Evolutionary conservation across 495 filamentous ascomycete species (phyloP).

Genomic region (Xanthoparmelia taractica): DNA sequence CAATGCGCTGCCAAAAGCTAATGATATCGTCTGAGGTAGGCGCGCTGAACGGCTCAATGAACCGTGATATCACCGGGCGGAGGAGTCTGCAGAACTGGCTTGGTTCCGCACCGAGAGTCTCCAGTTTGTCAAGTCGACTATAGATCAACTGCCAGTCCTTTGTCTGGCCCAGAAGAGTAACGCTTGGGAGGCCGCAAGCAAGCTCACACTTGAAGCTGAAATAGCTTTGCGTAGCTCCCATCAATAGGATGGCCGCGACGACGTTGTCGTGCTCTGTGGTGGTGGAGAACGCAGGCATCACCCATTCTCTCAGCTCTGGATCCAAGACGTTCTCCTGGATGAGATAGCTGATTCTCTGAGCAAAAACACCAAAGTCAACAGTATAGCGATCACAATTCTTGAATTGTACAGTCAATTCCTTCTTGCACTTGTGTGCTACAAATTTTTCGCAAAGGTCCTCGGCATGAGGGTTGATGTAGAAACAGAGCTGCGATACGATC

Average conservation of each 20-base stretch:
- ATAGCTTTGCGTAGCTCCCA: constrained; percentile 37
- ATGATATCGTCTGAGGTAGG: constrained; percentile 21
- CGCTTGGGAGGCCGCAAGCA: constrained; percentile 41
- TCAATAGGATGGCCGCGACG: constrained; percentile 36
- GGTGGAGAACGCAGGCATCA: constrained; percentile 38
- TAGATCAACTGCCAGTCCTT: constrained; percentile 37
- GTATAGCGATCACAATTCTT: not conserved
- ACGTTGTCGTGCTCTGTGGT: constrained; percentile 33
- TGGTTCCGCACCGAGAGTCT: constrained; percentile 35
- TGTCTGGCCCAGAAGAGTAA: constrained; percentile 40
- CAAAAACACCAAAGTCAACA: constrained; percentile 19
- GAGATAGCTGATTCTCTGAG: constrained; percentile 27
- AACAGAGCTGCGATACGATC: no score
- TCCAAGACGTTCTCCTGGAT: constrained; percentile 36
- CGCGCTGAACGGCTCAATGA: constrained; percentile 29
- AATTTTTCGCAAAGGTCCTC: constrained; percentile 39
- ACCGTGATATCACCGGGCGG: constrained; percentile 25
- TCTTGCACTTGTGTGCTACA: constrained; percentile 38
- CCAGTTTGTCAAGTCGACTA: constrained; percentile 32
- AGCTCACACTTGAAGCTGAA: constrained; percentile 29
- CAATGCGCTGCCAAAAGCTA: constrained; percentile 40
- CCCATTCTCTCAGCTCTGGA: constrained; percentile 33
- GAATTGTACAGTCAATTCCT: constrained; percentile 34
- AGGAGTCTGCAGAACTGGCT: constrained; percentile 24
- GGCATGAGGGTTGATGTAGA: no score